These are phyloP conservation scores for Cryptomeria japonica DNA, from an alignment of 75 land plant genomes.

Conservation along the genomic window DNA sequence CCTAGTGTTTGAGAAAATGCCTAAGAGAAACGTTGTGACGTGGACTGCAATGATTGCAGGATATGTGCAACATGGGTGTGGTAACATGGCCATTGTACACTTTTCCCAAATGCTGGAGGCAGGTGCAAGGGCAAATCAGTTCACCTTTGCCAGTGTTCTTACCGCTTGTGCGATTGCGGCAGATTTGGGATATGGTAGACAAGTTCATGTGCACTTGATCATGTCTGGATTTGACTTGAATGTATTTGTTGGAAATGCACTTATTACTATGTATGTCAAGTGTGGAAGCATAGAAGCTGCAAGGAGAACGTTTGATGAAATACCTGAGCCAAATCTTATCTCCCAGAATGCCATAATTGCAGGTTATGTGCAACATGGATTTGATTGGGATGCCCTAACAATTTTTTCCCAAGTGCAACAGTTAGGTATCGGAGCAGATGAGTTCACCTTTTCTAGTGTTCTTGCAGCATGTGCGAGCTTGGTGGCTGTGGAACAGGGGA, in stretches of 20 bases:
- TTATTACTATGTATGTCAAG: slow-evolving; percentile 67
- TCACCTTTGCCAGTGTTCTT: slow-evolving; percentile 40
- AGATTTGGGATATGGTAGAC: slow-evolving; percentile 36
- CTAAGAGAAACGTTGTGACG: slow-evolving; percentile 39
- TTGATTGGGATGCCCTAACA: slow-evolving; percentile 26
- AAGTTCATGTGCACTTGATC: slow-evolving; percentile 34
- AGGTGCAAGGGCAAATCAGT: slow-evolving; percentile 28
- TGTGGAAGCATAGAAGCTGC: slow-evolving; percentile 57
- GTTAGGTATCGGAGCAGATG: slow-evolving; percentile 22
- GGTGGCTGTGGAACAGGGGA: slow-evolving; percentile 34
- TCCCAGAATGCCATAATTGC: slow-evolving; percentile 72
- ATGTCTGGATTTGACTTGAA: slow-evolving; percentile 39
- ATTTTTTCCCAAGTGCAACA: slow-evolving; percentile 19
- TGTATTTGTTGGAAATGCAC: slow-evolving; percentile 41
- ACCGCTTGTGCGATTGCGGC: slow-evolving; percentile 45
- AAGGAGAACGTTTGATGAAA: slow-evolving; percentile 26
- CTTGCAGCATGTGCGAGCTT: slow-evolving; percentile 51
- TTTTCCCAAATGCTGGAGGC: slow-evolving; percentile 35
- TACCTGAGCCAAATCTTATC: slow-evolving; percentile 35
- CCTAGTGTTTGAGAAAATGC: slow-evolving; percentile 50
- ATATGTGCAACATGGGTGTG: slow-evolving; percentile 42
- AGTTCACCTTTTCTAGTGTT: slow-evolving; percentile 34
- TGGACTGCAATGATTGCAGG: slow-evolving; percentile 58
- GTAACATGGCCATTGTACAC: slow-evolving; percentile 28
- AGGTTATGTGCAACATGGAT: slow-evolving; percentile 53